A percentile compares a stretch with the other conserved stretches of the same genome.
Evolutionary conservation across 2,329 filamentous ascomycete species (phyloP).

Genomic region (Fusarium metavorans): DNA sequence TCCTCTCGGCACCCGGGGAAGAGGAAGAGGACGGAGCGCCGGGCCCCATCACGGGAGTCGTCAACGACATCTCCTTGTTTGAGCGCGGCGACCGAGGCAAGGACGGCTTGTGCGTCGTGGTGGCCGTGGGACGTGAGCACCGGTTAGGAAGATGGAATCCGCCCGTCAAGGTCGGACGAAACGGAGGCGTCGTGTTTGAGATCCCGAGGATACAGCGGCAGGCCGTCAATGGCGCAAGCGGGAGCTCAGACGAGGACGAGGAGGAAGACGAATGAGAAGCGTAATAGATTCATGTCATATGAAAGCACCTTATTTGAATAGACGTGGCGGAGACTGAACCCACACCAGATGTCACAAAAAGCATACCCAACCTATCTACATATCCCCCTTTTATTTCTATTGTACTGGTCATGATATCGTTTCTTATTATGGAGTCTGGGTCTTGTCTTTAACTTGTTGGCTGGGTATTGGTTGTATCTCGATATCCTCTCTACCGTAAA

Average conservation of each 20-base stretch:
- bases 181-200: slow-evolving; percentile 90
- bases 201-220: slow-evolving; percentile 65
- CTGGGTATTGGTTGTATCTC: slow-evolving; percentile 33
- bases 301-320: slow-evolving; percentile 38
- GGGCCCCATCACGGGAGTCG: slow-evolving; percentile 73
- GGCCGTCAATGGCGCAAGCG: slow-evolving; percentile 50
- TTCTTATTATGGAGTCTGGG: slow-evolving; percentile 24
- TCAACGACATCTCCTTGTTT: slow-evolving; percentile 90
- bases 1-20: slow-evolving; percentile 62
- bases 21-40: slow-evolving; percentile 47
- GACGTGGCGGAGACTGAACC: slow-evolving; percentile 33
- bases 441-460: slow-evolving; percentile 9
- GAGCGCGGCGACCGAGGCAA: slow-evolving; percentile 83
- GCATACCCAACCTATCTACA: slow-evolving; percentile 18
- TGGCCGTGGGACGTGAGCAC: slow-evolving; percentile 88
- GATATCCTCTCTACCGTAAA: slow-evolving; percentile 26
- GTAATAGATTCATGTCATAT: slow-evolving; percentile 31
- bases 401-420: background rate
- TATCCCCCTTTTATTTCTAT: background rate
- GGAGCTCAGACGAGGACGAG: slow-evolving; percentile 37
- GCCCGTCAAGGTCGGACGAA: slow-evolving; percentile 69
- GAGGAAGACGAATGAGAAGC: slow-evolving; percentile 43
- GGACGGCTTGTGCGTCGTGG: slow-evolving; percentile 84
- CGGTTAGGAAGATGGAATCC: slow-evolving; percentile 86
- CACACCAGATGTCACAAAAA: slow-evolving; percentile 26